phyloP scores from a whole-genome alignment of 179 eudicot species.

The Actinidia arguta region DNA sequence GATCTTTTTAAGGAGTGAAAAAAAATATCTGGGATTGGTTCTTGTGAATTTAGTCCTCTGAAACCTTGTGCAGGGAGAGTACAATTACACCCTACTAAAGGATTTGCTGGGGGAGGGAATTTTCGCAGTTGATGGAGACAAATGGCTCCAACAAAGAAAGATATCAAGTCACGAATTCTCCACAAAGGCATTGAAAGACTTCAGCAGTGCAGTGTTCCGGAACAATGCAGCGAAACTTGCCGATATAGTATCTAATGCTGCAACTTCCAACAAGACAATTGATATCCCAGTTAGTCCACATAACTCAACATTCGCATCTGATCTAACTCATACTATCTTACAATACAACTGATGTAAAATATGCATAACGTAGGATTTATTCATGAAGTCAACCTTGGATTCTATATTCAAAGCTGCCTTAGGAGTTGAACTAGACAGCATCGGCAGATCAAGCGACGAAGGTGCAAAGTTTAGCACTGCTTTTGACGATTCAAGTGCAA shows the following conservation, averaged over 20 bases:
- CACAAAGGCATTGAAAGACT: conserved; percentile 68
- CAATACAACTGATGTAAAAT: background rate
- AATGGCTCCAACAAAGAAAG: conserved; percentile 82
- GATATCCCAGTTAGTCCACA: conserved; percentile 65
- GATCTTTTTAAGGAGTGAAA: too few species aligned
- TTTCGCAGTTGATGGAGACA: conserved; percentile 80
- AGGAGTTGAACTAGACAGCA: conserved; percentile 71
- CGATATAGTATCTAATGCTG: conserved; percentile 55
- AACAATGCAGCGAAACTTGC: conserved; percentile 64
- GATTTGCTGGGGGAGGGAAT: conserved; percentile 84
- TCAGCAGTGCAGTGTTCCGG: conserved; percentile 53
- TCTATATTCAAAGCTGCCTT: conserved; percentile 77
- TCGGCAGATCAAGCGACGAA: conserved; percentile 68
- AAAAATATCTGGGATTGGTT: too few species aligned
- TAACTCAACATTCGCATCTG: too few species aligned
- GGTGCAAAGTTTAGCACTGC: conserved; percentile 54
- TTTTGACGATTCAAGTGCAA: conserved; percentile 73
- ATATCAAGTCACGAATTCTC: conserved; percentile 79
- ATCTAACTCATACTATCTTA: background rate
- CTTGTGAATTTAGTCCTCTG: too few species aligned
- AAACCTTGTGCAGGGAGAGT: conserved; percentile 49
- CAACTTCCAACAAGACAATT: conserved; percentile 38
- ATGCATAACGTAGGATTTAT: conserved; percentile 52
- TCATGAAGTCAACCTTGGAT: conserved; percentile 78
- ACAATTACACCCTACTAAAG: conserved; percentile 45